Conservation (phyloP, 1,284 basidiomycete species). For the Kalmanozyma brasiliensis region DNA sequence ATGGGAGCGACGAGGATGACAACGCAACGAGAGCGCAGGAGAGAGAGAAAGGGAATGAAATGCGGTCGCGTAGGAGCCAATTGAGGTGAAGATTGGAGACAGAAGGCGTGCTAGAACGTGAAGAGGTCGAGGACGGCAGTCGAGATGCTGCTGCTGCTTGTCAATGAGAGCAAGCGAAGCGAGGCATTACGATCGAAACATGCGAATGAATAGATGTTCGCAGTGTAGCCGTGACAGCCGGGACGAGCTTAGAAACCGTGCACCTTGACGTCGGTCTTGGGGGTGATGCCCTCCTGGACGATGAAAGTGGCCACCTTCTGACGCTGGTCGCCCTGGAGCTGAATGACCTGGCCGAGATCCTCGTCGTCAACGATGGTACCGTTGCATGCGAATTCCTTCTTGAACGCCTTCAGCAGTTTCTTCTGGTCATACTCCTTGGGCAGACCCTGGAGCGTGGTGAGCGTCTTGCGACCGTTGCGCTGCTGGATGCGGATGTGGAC, state of each 20-base stretch:
- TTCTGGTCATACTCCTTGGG: conserved; percentile 97
- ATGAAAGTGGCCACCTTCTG: conserved; percentile 77
- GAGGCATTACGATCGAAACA: conserved; percentile 26
- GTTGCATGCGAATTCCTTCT: conserved; percentile 99
- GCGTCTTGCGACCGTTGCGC: conserved; percentile 97
- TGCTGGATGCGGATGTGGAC: conserved; percentile 83
- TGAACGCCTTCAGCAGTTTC: conserved; percentile 98
- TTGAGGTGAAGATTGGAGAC: too few relatives aligned
- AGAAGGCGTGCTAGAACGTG: too few relatives aligned
- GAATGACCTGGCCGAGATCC: conserved; percentile 96
- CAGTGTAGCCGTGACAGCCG: too few relatives aligned
- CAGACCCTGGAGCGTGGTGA: conserved; percentile 97
- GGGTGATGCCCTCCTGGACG: conserved; percentile 63
- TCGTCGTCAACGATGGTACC: conserved; percentile 96
- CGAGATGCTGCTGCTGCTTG: conserved; percentile 12
- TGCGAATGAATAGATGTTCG: background rate
- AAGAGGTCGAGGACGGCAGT: background rate
- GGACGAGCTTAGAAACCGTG: conserved; percentile 62
- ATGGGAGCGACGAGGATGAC: background rate
- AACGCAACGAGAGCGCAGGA: too few relatives aligned
- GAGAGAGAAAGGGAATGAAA: background rate
- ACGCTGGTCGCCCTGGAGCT: conserved; percentile 98
- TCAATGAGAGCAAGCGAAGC: conserved; percentile 17
- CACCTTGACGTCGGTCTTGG: conserved; percentile 66
- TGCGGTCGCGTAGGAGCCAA: too few relatives aligned